Conservation (phyloP, 345 rosid species). For the Pelargonium nanum region DNA sequence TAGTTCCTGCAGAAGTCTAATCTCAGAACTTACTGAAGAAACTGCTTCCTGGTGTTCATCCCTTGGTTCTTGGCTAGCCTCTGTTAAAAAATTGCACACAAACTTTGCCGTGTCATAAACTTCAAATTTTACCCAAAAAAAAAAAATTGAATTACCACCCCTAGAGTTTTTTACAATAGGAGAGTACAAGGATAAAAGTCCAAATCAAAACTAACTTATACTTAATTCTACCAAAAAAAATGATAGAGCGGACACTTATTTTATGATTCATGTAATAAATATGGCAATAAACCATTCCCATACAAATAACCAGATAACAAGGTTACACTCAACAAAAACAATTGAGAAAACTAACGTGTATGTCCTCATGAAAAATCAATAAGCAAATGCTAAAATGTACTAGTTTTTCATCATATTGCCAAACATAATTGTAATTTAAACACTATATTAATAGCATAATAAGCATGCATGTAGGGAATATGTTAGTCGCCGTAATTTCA, state of each 20-base stretch:
- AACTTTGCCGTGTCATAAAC: no score
- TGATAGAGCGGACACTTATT: no score
- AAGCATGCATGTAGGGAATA: neutral
- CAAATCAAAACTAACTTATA: no score
- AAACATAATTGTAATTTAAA: no score
- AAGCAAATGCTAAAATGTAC: neutral
- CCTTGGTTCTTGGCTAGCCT: slow-evolving; percentile 11
- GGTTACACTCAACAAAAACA: neutral
- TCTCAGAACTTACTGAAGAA: slow-evolving; percentile 21
- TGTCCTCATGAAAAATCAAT: no score
- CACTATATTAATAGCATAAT: neutral
- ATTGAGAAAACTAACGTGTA: neutral
- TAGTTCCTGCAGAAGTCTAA: neutral
- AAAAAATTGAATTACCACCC: no score
- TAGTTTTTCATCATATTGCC: neutral
- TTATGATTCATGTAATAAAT: no score
- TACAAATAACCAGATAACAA: neutral
- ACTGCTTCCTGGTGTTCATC: slow-evolving; percentile 11
- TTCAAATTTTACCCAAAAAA: no score
- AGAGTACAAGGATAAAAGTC: no score
- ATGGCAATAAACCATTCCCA: neutral
- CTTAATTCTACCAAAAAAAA: no score
- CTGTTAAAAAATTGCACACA: slow-evolving; percentile 6
- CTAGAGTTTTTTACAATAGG: no score
- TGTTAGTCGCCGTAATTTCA: neutral